Conservation (phyloP, 805 yeast species). For the Schwanniomyces polymorphus region DNA sequence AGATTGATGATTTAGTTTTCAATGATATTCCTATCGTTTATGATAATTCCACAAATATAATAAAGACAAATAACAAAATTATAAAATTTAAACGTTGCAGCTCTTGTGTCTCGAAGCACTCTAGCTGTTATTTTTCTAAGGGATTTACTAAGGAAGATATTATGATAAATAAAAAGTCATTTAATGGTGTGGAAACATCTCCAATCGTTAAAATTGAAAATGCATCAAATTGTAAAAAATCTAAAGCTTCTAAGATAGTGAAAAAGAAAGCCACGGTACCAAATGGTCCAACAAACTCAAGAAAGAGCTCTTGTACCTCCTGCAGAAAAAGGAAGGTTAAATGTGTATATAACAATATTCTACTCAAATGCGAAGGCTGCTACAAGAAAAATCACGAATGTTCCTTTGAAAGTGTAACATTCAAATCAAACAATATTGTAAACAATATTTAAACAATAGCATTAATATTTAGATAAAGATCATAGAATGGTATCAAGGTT, state of each 20-base stretch:
- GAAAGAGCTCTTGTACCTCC: conserved; percentile 39
- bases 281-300: conserved; percentile 7
- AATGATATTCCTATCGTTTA: conserved; percentile 3
- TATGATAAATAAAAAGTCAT: conserved; percentile 30
- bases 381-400: conserved; percentile 36
- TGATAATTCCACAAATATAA: conserved; percentile 9
- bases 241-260: background rate
- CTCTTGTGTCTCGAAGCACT: conserved; percentile 49
- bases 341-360: conserved; percentile 32
- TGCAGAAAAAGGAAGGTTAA: conserved; percentile 46
- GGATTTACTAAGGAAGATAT: conserved; percentile 69
- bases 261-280: conserved; percentile 1
- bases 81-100: conserved; percentile 56
- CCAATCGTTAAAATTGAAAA: background rate
- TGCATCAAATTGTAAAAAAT: background rate
- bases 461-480: background rate
- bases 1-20: conserved; percentile 4
- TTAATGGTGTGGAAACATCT: background rate
- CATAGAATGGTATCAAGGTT: background rate
- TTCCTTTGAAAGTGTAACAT: conserved; percentile 21
- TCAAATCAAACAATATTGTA: background rate
- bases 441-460: background rate
- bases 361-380: conserved; percentile 41
- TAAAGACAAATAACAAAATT: conserved; percentile 27
- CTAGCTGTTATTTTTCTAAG: conserved; percentile 56